Evolutionary conservation across 805 yeast genomes (phyloP).

Genomic region (Tetrapisispora arboricola): DNA sequence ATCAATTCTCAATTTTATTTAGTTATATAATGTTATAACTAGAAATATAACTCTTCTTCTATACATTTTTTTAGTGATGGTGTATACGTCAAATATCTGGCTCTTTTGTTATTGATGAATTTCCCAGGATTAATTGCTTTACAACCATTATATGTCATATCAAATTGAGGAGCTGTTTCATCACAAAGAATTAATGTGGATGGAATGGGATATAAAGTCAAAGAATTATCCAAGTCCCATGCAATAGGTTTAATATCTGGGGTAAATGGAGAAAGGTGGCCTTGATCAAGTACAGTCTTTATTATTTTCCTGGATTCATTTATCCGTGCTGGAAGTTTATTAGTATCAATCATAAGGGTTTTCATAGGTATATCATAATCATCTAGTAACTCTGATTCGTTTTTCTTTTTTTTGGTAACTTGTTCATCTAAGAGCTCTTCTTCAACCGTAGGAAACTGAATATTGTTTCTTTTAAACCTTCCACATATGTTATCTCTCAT

Average conservation of each 20-base stretch:
- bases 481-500: slow-evolving; percentile 63
- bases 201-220: slow-evolving; percentile 74
- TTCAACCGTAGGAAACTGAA: slow-evolving; percentile 38
- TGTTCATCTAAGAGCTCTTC: slow-evolving; percentile 16
- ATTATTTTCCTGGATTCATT: slow-evolving; percentile 60
- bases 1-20: not conserved
- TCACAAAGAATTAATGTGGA: slow-evolving; percentile 56
- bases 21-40: slow-evolving; percentile 3
- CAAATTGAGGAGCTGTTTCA: slow-evolving; percentile 57
- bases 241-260: slow-evolving; percentile 48
- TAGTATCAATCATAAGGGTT: slow-evolving; percentile 25
- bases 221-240: slow-evolving; percentile 58
- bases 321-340: slow-evolving; percentile 36
- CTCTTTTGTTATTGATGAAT: slow-evolving; percentile 38
- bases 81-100: slow-evolving; percentile 63
- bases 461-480: slow-evolving; percentile 60
- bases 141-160: slow-evolving; percentile 74
- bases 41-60: slow-evolving; percentile 37
- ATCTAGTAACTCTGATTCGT: slow-evolving; percentile 19
- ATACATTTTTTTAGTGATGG: slow-evolving; percentile 48
- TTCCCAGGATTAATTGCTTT: slow-evolving; percentile 63
- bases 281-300: slow-evolving; percentile 79
- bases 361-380: slow-evolving; percentile 11
- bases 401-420: slow-evolving; percentile 11
- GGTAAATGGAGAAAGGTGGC: slow-evolving; percentile 74